These are phyloP conservation scores for Cutaneotrichosporon sp. DNA, from an alignment of 1,284 basidiomycete genomes.

Conservation along the genomic window DNA sequence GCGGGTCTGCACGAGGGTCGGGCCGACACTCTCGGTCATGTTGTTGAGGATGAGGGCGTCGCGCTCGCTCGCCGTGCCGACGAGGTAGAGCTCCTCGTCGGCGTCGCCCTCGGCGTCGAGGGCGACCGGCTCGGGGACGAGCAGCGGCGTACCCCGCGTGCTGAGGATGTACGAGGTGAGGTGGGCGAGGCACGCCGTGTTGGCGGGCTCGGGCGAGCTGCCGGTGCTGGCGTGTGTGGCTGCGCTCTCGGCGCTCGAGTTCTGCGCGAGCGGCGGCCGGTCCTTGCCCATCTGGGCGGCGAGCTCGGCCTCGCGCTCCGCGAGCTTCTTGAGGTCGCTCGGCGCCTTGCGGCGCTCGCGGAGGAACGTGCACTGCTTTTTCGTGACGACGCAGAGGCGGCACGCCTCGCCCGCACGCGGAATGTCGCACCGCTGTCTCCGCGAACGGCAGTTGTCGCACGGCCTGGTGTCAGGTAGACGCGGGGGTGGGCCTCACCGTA, in stretches of 20 bases:
- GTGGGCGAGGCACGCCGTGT: background rate
- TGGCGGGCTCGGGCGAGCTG: background rate
- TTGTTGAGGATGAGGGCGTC: slow-evolving; percentile 8
- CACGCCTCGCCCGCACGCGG: slow-evolving; percentile 3
- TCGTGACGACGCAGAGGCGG: slow-evolving; percentile 6
- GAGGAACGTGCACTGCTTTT: slow-evolving; percentile 11
- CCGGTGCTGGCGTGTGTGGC: background rate
- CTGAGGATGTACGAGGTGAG: background rate
- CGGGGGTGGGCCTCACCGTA: background rate
- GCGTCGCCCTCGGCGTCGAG: slow-evolving; percentile 84
- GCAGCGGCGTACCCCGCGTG: background rate
- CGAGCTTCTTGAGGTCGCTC: slow-evolving; percentile 5
- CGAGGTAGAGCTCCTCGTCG: slow-evolving; percentile 64
- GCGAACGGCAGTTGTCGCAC: slow-evolving; percentile 11
- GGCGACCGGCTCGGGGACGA: slow-evolving; percentile 58
- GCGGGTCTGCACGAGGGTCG: background rate
- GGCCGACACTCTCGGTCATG: slow-evolving; percentile 4
- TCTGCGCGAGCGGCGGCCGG: background rate
- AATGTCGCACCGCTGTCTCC: slow-evolving; percentile 10
- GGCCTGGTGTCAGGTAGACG: background rate
- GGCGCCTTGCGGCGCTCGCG: slow-evolving; percentile 9
- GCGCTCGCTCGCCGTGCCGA: slow-evolving; percentile 12
- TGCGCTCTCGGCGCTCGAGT: background rate
- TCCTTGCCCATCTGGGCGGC: background rate
- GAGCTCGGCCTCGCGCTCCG: slow-evolving; percentile 6